A percentile compares a stretch with the other conserved stretches of the same genome.
These are phyloP conservation scores for Exophiala phaeomuriformis DNA, from an alignment of 2,329 filamentous ascomycete species.

Conservation along the genomic window DNA sequence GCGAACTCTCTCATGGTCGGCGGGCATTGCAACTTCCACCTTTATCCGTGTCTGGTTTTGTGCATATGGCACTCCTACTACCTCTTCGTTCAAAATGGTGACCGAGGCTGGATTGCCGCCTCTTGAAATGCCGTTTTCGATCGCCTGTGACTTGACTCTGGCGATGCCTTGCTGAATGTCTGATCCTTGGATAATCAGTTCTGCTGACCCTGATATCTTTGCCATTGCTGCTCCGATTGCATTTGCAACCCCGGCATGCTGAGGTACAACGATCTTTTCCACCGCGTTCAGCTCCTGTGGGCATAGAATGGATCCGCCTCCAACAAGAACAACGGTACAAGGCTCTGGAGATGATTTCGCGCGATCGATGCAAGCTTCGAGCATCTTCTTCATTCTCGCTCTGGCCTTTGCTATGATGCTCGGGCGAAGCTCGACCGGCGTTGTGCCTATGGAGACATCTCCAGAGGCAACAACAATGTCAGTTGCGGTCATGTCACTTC, in stretches of 20 bases:
- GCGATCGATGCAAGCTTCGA: conserved; percentile 48
- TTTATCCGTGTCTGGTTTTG: conserved; percentile 29
- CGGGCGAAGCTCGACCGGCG: conserved; percentile 24
- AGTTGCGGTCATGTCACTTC: conserved; percentile 46
- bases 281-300: conserved; percentile 43
- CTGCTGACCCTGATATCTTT: conserved; percentile 45
- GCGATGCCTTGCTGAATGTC: conserved; percentile 29
- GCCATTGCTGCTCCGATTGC: conserved; percentile 55
- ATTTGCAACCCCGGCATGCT: conserved; percentile 49
- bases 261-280: conserved; percentile 45
- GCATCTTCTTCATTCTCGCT: conserved; percentile 38
- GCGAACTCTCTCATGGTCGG: conserved; percentile 6
- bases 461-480: conserved; percentile 44
- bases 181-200: conserved; percentile 7
- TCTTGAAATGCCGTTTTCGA: conserved; percentile 16
- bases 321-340: conserved; percentile 49
- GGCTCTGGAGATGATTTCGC: conserved; percentile 50
- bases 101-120: conserved; percentile 19
- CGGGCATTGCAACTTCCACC: conserved; percentile 22
- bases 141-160: conserved; percentile 21
- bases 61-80: conserved; percentile 10
- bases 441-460: conserved; percentile 25
- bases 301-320: conserved; percentile 50
- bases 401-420: conserved; percentile 32
- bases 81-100: conserved; percentile 26